These are phyloP conservation scores for Dipodascopsis tothii DNA, from an alignment of 805 yeast genomes.

Conservation along the genomic window DNA sequence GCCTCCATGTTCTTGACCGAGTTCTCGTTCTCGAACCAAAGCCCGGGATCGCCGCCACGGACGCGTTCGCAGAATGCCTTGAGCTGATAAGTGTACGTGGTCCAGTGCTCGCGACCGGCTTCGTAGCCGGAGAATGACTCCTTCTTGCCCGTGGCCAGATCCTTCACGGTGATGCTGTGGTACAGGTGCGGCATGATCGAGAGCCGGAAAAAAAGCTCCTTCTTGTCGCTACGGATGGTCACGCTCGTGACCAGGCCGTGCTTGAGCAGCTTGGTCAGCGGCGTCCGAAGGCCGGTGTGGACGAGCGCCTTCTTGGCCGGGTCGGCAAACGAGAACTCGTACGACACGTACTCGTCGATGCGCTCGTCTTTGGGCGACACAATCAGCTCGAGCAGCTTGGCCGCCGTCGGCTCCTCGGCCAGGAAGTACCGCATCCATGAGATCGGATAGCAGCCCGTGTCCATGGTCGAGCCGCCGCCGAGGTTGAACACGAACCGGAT, in stretches of 20 bases:
- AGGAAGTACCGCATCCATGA: constrained; percentile 19
- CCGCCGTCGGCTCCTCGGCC: constrained; percentile 12
- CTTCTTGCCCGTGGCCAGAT: constrained; percentile 8
- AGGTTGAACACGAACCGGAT: constrained; percentile 8
- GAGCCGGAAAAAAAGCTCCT: constrained; percentile 5
- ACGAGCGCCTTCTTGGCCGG: constrained; percentile 3
- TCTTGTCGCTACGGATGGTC: constrained; percentile 10
- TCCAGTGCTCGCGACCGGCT: constrained; percentile 15
- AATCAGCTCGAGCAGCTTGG: constrained; percentile 1
- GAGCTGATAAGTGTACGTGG: constrained; percentile 17
- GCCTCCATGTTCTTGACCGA: constrained; percentile 14
- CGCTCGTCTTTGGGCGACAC: constrained; percentile 4
- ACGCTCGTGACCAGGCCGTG: constrained; percentile 12
- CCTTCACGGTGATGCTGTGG: constrained; percentile 15
- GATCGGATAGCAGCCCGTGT: constrained; percentile 21
- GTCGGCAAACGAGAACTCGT: constrained; percentile 10
- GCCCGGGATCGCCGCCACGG: constrained; percentile 4
- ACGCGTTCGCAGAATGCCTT: constrained; percentile 14
- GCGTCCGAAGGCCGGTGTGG: constrained; percentile 10
- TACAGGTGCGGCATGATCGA: constrained; percentile 14
- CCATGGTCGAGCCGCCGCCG: constrained; percentile 19
- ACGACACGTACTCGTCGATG: constrained; percentile 7
- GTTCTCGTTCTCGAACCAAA: constrained; percentile 5
- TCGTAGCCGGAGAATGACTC: constrained; percentile 3
- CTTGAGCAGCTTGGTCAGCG: constrained; percentile 2